phyloP scores from a whole-genome alignment of 192 early-diverging fungal species.

The Lobulomyces angularis region DNA sequence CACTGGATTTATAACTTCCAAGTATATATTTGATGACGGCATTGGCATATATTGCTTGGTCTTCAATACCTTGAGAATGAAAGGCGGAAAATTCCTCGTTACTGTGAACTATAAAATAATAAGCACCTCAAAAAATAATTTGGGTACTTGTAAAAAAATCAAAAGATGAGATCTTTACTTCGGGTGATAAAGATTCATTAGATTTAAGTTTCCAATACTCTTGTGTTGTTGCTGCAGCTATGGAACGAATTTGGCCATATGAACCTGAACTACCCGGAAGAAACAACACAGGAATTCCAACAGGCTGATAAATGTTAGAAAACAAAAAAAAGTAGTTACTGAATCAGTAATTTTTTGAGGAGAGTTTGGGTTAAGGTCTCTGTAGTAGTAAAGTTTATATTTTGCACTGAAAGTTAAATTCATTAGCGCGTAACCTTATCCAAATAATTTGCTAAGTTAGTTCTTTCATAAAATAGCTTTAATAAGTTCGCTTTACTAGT shows the following conservation, averaged over 20 bases:
- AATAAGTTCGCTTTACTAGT: constrained; percentile 25
- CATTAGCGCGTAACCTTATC: too few species aligned
- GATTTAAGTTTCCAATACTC: constrained; percentile 15
- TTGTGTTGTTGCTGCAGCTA: constrained; percentile 62
- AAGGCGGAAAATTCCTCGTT: constrained; percentile 90
- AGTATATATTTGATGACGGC: constrained; percentile 26
- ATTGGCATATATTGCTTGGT: constrained; percentile 64
- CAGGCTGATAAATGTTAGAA: constrained; percentile 34
- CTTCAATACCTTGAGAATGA: constrained; percentile 62
- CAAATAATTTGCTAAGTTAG: not conserved
- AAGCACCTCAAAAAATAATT: not conserved
- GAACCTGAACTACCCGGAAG: constrained; percentile 92
- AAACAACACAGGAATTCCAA: constrained; percentile 78
- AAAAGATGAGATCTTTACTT: constrained; percentile 2
- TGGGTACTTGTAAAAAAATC: constrained; percentile 11
- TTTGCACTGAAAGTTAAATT: not conserved
- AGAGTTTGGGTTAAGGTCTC: constrained; percentile 39
- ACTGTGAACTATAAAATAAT: constrained; percentile 53
- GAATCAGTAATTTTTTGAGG: constrained; percentile 32
- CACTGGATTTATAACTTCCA: constrained; percentile 9
- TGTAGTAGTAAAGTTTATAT: constrained; percentile 17
- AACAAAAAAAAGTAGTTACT: too few species aligned
- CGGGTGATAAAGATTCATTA: not conserved
- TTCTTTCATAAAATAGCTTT: constrained; percentile 20
- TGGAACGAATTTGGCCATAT: constrained; percentile 74